Conservation (phyloP, 2,329 filamentous ascomycete species). For the Fusarium irregulare region DNA sequence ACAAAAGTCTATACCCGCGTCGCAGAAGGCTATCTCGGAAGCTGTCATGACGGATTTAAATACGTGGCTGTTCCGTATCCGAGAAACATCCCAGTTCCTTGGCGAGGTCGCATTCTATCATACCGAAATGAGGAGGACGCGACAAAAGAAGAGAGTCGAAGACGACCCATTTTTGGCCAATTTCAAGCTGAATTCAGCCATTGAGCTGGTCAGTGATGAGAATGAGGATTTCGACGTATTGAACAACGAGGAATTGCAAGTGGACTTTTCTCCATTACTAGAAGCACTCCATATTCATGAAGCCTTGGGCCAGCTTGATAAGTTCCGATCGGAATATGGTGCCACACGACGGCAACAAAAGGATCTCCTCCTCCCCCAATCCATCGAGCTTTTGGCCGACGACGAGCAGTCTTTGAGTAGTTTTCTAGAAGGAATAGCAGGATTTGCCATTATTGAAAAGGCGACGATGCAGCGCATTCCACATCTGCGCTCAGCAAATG, state of each 20-base stretch:
- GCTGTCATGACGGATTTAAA: constrained; percentile 97
- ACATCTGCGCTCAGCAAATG: constrained; percentile 81
- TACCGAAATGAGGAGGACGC: constrained; percentile 84
- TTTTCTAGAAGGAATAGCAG: constrained; percentile 90
- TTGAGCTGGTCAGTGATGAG: constrained; percentile 95
- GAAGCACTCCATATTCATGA: constrained; percentile 97
- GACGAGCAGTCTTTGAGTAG: constrained; percentile 89
- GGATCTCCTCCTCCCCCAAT: constrained; percentile 83
- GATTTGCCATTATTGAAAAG: constrained; percentile 96
- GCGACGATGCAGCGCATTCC: constrained; percentile 90
- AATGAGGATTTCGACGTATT: constrained; percentile 94
- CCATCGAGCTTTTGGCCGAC: constrained; percentile 81
- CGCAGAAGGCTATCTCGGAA: constrained; percentile 92
- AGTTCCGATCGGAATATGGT: constrained; percentile 91
- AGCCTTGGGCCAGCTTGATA: constrained; percentile 90
- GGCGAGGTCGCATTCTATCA: constrained; percentile 98
- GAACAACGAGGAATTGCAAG: constrained; percentile 93
- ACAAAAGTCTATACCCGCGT: constrained; percentile 92
- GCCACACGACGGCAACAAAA: constrained; percentile 91
- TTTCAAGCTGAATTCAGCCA: constrained; percentile 94
- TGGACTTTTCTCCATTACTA: constrained; percentile 93
- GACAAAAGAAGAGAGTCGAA: constrained; percentile 86
- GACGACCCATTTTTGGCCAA: constrained; percentile 78
- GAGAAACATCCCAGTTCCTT: constrained; percentile 94
- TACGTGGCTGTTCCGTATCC: constrained; percentile 94